Evolutionary conservation across 352 stramenopile genomes (phyloP).

Genomic region (Bremia lactucae): DNA sequence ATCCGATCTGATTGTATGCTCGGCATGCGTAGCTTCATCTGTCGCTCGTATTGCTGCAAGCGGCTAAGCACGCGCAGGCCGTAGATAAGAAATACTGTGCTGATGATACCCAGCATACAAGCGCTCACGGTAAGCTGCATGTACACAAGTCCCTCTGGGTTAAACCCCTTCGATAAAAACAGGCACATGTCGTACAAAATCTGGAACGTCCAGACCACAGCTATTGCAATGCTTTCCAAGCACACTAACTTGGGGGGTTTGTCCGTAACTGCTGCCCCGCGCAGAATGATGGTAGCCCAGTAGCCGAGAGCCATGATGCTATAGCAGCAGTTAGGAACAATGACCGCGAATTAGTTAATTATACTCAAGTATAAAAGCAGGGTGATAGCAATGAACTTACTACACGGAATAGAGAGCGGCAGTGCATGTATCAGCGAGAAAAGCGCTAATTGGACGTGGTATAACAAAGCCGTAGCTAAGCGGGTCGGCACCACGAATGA

Average conservation of each 20-base stretch:
- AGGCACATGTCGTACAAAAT: conserved; percentile 30
- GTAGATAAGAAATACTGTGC: conserved; percentile 32
- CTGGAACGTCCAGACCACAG: conserved; percentile 33
- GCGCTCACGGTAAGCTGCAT: conserved; percentile 32
- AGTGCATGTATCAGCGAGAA: conserved; percentile 36
- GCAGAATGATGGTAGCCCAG: conserved; percentile 37
- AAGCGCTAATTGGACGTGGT: conserved; percentile 24
- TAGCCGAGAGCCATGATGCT: conserved; percentile 40
- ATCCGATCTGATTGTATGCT: conserved; percentile 25
- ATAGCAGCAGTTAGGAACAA: conserved; percentile 4
- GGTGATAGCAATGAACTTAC: conserved; percentile 14
- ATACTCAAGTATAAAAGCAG: neutral
- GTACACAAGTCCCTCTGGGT: conserved; percentile 23
- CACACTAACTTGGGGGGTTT: conserved; percentile 23
- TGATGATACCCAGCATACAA: conserved; percentile 34
- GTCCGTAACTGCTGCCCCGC: conserved; percentile 20
- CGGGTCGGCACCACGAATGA: conserved; percentile 32
- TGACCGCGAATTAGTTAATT: conserved; percentile 5
- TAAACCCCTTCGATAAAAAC: conserved; percentile 37
- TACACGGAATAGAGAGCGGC: conserved; percentile 40
- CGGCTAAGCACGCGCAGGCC: conserved; percentile 27
- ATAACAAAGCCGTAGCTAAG: conserved; percentile 33
- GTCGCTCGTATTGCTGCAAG: conserved; percentile 27
- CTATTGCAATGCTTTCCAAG: conserved; percentile 25
- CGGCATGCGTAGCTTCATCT: conserved; percentile 26